phyloP scores from a whole-genome alignment of 306 rosid genomes.

The Astragalus membranaceus region DNA sequence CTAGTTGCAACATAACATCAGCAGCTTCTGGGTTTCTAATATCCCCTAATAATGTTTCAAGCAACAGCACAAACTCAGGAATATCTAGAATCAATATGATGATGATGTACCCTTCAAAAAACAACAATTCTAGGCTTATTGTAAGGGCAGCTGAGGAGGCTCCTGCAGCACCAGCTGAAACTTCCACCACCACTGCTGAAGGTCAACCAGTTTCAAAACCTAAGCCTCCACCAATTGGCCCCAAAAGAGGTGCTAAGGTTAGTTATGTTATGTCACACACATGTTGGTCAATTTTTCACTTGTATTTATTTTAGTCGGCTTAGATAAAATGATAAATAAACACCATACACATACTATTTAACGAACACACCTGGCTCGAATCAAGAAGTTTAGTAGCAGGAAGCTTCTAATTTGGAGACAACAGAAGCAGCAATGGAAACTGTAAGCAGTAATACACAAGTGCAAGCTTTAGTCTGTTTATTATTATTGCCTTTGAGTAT shows the following conservation, averaged over 20 bases:
- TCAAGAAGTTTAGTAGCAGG: no score
- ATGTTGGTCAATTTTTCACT: background rate
- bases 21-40: constrained; percentile 63
- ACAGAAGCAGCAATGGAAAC: constrained; percentile 89
- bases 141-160: constrained; percentile 55
- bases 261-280: background rate
- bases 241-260: constrained; percentile 81
- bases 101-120: no score
- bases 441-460: constrained; percentile 34
- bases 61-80: no score
- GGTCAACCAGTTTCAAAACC: constrained; percentile 46
- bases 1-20: constrained; percentile 61
- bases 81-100: no score
- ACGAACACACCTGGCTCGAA: no score
- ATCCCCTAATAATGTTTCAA: constrained; percentile 34
- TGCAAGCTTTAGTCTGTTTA: background rate
- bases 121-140: constrained; percentile 38
- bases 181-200: constrained; percentile 32
- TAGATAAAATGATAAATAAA: no score
- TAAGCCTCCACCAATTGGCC: constrained; percentile 76
- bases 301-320: no score
- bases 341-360: no score
- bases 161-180: constrained; percentile 29
- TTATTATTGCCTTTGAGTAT: constrained; percentile 5
- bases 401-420: no score